Evolutionary conservation across 768 basidiomycete species (phyloP).

Genomic region (Filobasidium wieringae): DNA sequence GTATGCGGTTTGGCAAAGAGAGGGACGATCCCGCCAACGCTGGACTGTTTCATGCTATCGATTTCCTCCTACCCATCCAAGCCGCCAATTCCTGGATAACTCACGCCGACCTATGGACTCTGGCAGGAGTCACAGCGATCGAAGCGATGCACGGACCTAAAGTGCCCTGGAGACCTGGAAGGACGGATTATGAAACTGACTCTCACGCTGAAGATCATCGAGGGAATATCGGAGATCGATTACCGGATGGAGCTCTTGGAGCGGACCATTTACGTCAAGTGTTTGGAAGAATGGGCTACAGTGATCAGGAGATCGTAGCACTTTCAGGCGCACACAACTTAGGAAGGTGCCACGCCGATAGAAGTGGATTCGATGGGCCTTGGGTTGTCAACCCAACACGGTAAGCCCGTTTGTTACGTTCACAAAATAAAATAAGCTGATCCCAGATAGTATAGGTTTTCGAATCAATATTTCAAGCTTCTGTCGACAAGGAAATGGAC

Average conservation of each 20-base stretch:
- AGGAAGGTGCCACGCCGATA: constrained; percentile 37
- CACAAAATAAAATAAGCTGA: not conserved
- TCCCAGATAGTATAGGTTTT: constrained; percentile 19
- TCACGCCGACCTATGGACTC: constrained; percentile 35
- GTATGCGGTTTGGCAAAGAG: constrained; percentile 34
- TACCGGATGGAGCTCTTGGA: constrained; percentile 38
- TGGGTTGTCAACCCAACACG: constrained; percentile 40
- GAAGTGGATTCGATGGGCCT: constrained; percentile 39
- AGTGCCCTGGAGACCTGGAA: constrained; percentile 37
- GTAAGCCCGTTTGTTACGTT: not conserved
- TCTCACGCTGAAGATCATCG: constrained; percentile 32
- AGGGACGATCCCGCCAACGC: constrained; percentile 33
- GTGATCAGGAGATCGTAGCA: constrained; percentile 40
- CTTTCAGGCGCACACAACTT: constrained; percentile 38
- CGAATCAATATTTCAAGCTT: constrained; percentile 39
- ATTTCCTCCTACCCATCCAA: constrained; percentile 37
- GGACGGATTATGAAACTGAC: constrained; percentile 34
- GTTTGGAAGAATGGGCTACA: constrained; percentile 38
- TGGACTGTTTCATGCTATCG: constrained; percentile 36
- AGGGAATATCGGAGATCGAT: constrained; percentile 31
- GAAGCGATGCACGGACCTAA: constrained; percentile 35
- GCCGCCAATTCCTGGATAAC: constrained; percentile 39
- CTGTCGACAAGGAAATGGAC: constrained; percentile 35
- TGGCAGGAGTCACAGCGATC: constrained; percentile 38
- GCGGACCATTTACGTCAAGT: constrained; percentile 36